A percentile compares a stretch with the other conserved stretches of the same genome.
phyloP scores from a whole-genome alignment of 768 basidiomycete genomes.

The Tephrocybe sp. region DNA sequence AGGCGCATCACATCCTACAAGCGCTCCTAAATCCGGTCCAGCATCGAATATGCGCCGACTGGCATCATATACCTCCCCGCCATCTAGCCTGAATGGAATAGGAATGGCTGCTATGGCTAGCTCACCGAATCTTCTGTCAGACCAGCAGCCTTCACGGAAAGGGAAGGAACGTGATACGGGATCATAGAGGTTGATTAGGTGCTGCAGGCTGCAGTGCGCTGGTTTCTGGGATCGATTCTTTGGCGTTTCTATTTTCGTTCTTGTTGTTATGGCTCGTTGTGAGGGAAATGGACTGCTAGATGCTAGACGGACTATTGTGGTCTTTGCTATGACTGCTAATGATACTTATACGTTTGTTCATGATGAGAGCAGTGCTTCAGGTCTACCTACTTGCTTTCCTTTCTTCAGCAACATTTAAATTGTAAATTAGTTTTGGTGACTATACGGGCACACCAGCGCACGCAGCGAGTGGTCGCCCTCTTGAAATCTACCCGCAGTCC shows the following conservation, averaged over 20 bases:
- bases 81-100: not conserved
- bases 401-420: no score
- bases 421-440: no score
- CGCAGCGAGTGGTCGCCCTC: no score
- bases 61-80: constrained; percentile 7
- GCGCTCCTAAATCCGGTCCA: not conserved
- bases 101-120: constrained; percentile 11
- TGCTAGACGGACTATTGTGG: not conserved
- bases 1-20: not conserved
- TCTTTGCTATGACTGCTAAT: not conserved
- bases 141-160: constrained; percentile 12
- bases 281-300: not conserved
- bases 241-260: no score
- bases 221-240: no score
- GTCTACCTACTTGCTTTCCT: no score
- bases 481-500: no score
- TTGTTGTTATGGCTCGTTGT: not conserved
- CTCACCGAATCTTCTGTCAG: constrained; percentile 10
- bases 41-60: constrained; percentile 6
- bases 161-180: constrained; percentile 17
- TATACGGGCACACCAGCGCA: no score
- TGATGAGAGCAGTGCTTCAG: no score
- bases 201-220: no score
- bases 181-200: no score
- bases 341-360: no score